phyloP scores from a whole-genome alignment of 768 basidiomycete species.

The Tricholoma sp. region DNA sequence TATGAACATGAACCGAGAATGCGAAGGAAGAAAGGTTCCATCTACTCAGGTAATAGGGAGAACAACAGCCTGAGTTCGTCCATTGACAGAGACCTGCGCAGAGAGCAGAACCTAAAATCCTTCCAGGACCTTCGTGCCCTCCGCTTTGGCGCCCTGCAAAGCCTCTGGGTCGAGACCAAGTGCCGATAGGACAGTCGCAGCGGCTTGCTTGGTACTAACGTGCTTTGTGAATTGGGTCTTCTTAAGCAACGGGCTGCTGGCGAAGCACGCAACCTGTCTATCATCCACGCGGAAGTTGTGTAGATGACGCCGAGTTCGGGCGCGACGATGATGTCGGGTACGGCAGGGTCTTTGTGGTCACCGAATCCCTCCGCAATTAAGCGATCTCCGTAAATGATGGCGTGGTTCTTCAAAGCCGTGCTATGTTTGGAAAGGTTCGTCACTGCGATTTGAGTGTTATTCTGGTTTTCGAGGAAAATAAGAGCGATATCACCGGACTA shows the following conservation, averaged over 20 bases:
- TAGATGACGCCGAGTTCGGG: neutral
- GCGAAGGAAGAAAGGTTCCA: too few relatives aligned
- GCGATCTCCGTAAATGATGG: neutral
- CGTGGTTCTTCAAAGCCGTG: neutral
- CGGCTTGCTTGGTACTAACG: neutral
- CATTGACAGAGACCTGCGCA: too few relatives aligned
- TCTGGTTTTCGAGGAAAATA: neutral
- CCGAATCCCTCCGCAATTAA: neutral
- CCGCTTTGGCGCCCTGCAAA: neutral
- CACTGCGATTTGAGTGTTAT: neutral
- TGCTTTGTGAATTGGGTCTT: neutral
- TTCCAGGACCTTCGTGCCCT: neutral
- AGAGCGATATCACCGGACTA: neutral
- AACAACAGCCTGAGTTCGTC: too few relatives aligned
- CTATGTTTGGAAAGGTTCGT: neutral
- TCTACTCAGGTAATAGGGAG: too few relatives aligned
- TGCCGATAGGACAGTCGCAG: neutral
- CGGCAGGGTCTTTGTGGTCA: neutral
- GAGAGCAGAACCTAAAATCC: neutral
- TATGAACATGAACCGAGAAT: too few relatives aligned
- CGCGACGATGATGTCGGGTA: neutral
- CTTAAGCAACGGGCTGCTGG: neutral
- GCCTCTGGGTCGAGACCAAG: neutral
- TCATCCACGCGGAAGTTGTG: neutral
- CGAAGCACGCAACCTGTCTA: neutral